These are phyloP conservation scores for Dryas alaskensis DNA, from an alignment of 306 rosid species.

Conservation along the genomic window DNA sequence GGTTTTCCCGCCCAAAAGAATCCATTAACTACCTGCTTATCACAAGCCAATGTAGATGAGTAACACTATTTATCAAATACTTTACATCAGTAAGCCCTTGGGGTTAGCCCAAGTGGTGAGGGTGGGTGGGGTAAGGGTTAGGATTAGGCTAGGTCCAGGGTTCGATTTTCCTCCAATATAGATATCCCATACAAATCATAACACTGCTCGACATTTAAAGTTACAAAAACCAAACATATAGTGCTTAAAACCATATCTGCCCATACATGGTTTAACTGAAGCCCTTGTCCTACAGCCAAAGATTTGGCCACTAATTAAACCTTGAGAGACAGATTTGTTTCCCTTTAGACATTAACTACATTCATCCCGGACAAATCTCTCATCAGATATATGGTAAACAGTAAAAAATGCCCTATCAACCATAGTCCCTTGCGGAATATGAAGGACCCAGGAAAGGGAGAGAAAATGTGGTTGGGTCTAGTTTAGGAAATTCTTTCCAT, in stretches of 20 bases:
- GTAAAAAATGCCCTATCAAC: neutral
- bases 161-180: neutral
- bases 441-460: neutral
- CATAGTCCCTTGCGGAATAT: neutral
- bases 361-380: neutral
- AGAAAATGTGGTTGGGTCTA: neutral
- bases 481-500: neutral
- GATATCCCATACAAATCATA: neutral
- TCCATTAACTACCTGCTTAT: constrained; percentile 87
- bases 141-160: no score
- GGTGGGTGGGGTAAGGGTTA: no score
- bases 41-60: constrained; percentile 21
- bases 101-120: no score
- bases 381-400: constrained; percentile 1
- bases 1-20: constrained; percentile 95
- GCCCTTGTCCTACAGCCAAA: constrained; percentile 3
- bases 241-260: neutral
- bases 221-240: neutral
- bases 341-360: neutral
- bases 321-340: neutral
- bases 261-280: neutral
- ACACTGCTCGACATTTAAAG: neutral
- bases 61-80: neutral
- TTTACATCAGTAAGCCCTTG: neutral
- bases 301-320: neutral